Evolutionary conservation across 495 filamentous ascomycete genomes (phyloP), one percentile per base, ranked within the genome.

Genomic region (Durotheca rogersii): DNA sequence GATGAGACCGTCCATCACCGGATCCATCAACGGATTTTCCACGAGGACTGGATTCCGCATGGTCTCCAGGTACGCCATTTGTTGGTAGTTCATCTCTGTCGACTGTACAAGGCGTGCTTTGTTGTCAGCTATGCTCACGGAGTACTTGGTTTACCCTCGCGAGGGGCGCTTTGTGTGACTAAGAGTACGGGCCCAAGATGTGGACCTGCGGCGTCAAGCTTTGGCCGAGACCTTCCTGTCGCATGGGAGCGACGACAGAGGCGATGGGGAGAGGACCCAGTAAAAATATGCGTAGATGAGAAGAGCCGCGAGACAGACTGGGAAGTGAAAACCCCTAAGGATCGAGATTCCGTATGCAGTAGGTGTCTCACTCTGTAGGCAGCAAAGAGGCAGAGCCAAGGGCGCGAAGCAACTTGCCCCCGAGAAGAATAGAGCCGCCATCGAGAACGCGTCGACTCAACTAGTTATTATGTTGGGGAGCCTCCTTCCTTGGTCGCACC

Each of bases 371-470:
- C 45, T 47, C 39, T 21, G 52, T 41, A 56, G 51, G 57, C 36
- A 60, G 51, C 32, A 60, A 51, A 35, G 57, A 31, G 57, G 57
- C 57, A 43, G 44, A 56, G 52, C 33, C 42, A 37, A 25, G 42
- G 42, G 30, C 38, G 30, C 47, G 51, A 56, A 60, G 57, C 57
- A 52, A 37, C 57, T 56, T 51, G 51, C 52, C 52, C 52, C 52
- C 16, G 35, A 52, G 47, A 30, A 48, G 41, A 51, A 36, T n/a
- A 48, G 39, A 44, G 32, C 44, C 7, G 46, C 57, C 57, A 60
- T 60, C 39, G 47, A 33, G 47, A 49, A 35, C 42, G 46, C 53
- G 39, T 45, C 41, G 20, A 54, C 50, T 46, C 51, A 31, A 51
- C 50, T 59, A 27, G 23, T 27, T 27, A 54, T 47, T 59, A 59